Conservation (phyloP, 176 grass and related monocot genomes). For the Dactylis glomerata region DNA sequence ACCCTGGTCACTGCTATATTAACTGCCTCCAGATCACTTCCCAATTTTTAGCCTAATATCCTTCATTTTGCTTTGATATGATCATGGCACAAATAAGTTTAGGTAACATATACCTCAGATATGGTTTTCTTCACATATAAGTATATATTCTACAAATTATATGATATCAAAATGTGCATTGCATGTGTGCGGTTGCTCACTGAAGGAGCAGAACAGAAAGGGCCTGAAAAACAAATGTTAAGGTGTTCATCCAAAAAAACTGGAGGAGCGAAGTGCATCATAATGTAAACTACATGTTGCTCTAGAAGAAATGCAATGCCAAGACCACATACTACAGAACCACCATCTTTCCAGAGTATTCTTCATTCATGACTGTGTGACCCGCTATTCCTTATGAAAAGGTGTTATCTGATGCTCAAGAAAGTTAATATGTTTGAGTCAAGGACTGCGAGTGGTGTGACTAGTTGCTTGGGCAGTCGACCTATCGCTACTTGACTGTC, state of each 20-base stretch:
- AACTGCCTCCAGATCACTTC: background rate
- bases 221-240: background rate
- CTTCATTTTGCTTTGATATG: background rate
- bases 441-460: no score
- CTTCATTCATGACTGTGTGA: background rate
- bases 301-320: background rate
- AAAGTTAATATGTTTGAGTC: background rate
- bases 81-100: background rate
- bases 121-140: background rate
- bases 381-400: conserved; percentile 10
- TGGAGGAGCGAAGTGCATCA: background rate
- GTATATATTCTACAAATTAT: background rate
- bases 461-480: no score
- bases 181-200: background rate
- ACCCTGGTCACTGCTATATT: background rate
- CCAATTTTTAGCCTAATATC: background rate
- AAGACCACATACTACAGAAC: background rate
- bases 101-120: background rate
- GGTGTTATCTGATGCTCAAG: background rate
- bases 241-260: background rate
- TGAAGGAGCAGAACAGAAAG: conserved; percentile 6
- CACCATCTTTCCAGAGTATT: conserved; percentile 1
- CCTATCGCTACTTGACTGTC: no score
- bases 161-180: background rate
- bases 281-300: background rate